These are phyloP conservation scores for Citrullus colocynthis DNA, from an alignment of 306 rosid species.

Conservation along the genomic window DNA sequence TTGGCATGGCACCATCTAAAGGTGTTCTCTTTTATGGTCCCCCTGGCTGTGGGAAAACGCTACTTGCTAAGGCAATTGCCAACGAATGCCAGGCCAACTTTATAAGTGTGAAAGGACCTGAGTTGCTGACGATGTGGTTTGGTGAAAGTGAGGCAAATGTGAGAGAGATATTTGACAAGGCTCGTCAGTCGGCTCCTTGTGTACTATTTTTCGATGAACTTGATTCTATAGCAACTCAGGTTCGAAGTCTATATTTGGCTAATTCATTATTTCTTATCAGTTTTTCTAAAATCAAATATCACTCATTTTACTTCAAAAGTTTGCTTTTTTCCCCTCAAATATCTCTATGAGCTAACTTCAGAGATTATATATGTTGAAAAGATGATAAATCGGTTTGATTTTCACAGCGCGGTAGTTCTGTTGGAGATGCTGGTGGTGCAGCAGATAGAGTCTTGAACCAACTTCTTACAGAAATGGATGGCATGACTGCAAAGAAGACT, in stretches of 20 bases:
- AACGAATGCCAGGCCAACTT: constrained; percentile 65
- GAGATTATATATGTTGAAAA: neutral
- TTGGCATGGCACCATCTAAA: constrained; percentile 72
- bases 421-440: constrained; percentile 63
- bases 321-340: neutral
- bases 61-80: constrained; percentile 60
- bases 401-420: constrained; percentile 43
- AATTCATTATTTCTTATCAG: neutral
- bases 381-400: neutral
- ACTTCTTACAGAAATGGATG: constrained; percentile 69
- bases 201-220: constrained; percentile 74
- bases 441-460: constrained; percentile 69
- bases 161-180: constrained; percentile 62
- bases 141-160: constrained; percentile 73
- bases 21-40: constrained; percentile 67
- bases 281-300: neutral
- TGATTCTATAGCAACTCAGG: constrained; percentile 66
- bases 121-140: constrained; percentile 64
- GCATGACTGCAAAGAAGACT: constrained; percentile 57
- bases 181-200: constrained; percentile 62
- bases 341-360: neutral
- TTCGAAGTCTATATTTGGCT: neutral
- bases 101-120: constrained; percentile 61
- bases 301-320: neutral
- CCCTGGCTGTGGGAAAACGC: constrained; percentile 63